These are phyloP conservation scores for Xylaria sp. DNA, from an alignment of 2,329 filamentous ascomycete genomes.

Conservation along the genomic window DNA sequence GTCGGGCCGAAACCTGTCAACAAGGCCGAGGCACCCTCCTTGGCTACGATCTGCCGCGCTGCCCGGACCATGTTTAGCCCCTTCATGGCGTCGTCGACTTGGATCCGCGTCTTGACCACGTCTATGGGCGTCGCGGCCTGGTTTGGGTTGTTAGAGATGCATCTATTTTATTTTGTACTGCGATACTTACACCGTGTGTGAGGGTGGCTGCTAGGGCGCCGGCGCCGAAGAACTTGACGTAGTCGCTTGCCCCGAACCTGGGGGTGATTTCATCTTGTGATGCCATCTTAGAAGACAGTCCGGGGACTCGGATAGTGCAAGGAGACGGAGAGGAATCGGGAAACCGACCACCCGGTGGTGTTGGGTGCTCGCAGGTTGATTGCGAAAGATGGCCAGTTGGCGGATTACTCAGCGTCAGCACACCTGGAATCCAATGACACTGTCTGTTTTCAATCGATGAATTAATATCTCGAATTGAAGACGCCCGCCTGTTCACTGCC, in stretches of 20 bases:
- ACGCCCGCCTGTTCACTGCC: not conserved
- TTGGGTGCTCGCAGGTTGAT: not conserved
- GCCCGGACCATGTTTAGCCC: constrained; percentile 84
- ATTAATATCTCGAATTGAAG: not conserved
- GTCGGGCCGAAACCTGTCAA: constrained; percentile 87
- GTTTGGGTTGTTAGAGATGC: constrained; percentile 1
- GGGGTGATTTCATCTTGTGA: constrained; percentile 45
- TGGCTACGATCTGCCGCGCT: constrained; percentile 79
- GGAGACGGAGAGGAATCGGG: not conserved
- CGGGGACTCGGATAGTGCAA: not conserved
- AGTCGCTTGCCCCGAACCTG: constrained; percentile 56
- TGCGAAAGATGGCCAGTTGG: constrained; percentile 2
- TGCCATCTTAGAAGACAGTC: constrained; percentile 33
- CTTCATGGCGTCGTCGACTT: constrained; percentile 87
- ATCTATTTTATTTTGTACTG: not conserved
- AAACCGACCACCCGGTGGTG: not conserved
- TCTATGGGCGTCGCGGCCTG: constrained; percentile 64
- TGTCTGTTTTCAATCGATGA: not conserved
- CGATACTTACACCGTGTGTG: constrained; percentile 59
- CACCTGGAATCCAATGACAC: not conserved
- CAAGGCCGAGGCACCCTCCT: constrained; percentile 81
- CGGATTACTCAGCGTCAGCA: constrained; percentile 41
- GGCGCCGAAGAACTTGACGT: constrained; percentile 64
- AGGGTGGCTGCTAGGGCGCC: constrained; percentile 63
- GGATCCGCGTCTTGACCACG: constrained; percentile 91